phyloP scores from a whole-genome alignment of 805 yeast genomes.

The Wickerhamiella musiphila region DNA sequence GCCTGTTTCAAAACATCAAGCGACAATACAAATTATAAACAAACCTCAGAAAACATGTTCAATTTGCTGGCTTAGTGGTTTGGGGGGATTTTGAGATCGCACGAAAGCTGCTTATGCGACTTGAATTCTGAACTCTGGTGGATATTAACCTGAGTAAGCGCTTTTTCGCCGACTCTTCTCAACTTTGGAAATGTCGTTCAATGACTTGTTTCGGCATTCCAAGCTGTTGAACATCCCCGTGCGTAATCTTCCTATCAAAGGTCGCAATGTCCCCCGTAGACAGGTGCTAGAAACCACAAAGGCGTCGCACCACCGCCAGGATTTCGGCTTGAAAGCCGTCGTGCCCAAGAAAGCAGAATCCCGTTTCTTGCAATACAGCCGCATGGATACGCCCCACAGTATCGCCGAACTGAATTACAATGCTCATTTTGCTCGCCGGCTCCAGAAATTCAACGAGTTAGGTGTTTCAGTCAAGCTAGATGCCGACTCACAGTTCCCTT shows the following conservation, averaged over 20 bases:
- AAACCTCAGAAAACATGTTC: too few relatives aligned
- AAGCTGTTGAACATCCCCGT: slow-evolving; percentile 16
- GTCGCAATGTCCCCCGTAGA: slow-evolving; percentile 14
- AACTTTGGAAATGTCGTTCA: slow-evolving; percentile 6
- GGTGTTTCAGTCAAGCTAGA: slow-evolving; percentile 13
- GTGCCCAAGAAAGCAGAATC: slow-evolving; percentile 17
- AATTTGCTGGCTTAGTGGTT: too few relatives aligned
- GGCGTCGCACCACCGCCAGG: slow-evolving; percentile 19
- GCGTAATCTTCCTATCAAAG: slow-evolving; percentile 4
- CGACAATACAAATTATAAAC: too few relatives aligned
- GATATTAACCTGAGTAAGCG: too few relatives aligned
- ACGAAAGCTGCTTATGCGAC: too few relatives aligned
- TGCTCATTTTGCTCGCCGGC: slow-evolving; percentile 14
- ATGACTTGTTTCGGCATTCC: slow-evolving; percentile 14
- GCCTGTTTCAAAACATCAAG: too few relatives aligned
- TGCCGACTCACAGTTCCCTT: slow-evolving; percentile 6
- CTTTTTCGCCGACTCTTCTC: too few relatives aligned
- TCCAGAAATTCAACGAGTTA: slow-evolving; percentile 17
- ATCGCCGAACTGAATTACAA: slow-evolving; percentile 17
- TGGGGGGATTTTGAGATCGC: too few relatives aligned
- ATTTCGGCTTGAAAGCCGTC: slow-evolving; percentile 23
- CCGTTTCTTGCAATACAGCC: slow-evolving; percentile 13
- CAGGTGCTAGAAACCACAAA: slow-evolving; percentile 20
- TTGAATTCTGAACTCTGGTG: too few relatives aligned
- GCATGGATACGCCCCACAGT: slow-evolving; percentile 17